These are phyloP conservation scores for Mycena galopus DNA, from an alignment of 768 basidiomycete species.

Conservation along the genomic window DNA sequence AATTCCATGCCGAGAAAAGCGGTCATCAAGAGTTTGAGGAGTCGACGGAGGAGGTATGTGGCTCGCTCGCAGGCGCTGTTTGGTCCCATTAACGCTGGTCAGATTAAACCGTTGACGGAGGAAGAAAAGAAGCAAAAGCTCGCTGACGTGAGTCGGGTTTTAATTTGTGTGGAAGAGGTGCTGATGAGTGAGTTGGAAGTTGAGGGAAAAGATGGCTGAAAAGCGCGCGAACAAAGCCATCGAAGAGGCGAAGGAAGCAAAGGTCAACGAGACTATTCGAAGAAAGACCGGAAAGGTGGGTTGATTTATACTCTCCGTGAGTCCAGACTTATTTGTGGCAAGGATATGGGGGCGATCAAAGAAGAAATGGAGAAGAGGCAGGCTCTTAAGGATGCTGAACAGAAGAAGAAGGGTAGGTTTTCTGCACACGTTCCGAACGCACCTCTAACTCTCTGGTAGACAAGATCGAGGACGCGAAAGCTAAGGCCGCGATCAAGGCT, in stretches of 20 bases:
- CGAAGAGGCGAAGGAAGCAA: constrained; percentile 79
- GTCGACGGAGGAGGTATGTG: constrained; percentile 86
- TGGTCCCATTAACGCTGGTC: constrained; percentile 9
- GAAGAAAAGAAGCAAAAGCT: constrained; percentile 91
- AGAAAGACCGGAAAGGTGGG: constrained; percentile 87
- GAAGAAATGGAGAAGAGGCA: constrained; percentile 87
- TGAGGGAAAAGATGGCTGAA: constrained; percentile 82
- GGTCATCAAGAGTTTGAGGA: constrained; percentile 98
- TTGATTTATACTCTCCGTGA: not conserved
- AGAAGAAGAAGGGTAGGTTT: constrained; percentile 77
- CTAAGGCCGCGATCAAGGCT: constrained; percentile 87
- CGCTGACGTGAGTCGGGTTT: no score
- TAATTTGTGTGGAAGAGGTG: no score
- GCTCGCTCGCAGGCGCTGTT: constrained; percentile 23
- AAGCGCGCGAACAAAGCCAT: constrained; percentile 83
- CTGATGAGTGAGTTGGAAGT: no score
- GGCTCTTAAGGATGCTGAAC: constrained; percentile 85
- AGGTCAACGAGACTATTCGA: constrained; percentile 82
- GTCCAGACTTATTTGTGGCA: not conserved
- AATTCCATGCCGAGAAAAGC: constrained; percentile 94
- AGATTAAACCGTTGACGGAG: constrained; percentile 96
- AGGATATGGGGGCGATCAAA: constrained; percentile 81
- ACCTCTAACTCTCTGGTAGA: constrained; percentile 60
- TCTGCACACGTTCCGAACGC: no score
- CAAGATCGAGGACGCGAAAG: constrained; percentile 90